Evolutionary conservation across 345 rosid genomes (phyloP), one percentile per base, ranked within the genome.

Genomic region (Rhizophora mangle): DNA sequence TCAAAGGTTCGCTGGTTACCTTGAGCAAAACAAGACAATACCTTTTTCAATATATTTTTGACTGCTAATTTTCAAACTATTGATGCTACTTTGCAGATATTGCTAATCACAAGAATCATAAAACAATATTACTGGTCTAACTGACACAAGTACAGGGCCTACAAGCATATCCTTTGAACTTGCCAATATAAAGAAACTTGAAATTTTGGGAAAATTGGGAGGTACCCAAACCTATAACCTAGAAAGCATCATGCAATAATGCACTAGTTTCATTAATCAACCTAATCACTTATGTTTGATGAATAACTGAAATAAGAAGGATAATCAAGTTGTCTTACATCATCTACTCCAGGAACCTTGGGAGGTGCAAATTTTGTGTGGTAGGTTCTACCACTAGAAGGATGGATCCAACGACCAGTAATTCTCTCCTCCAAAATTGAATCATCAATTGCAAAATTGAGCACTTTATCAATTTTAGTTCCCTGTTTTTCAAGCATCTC

Each of bases 371-470:
- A 94, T 75, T 87, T 94, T 9, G 89, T 82, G 70, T 91, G 98
- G 68, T 91, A 94, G 63, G 90, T 82, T 79, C 97, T 89, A 46
- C 98, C 97, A 84, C 98, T 94, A 13, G 90, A 83, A 79, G 98
- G 96, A 71, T 94, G 98, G 67, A 94, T 86, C 98, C 97, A 94
- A 76, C 98, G 89, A 59, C 96, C 97, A 22, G 97, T 91, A 47
- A 94, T 89, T 81, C 98, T 88, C 77, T 94, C 98, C 86, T 91
- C 98, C 79, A 94, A 83, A 72, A 89, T 85, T 4, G 84, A 82
- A 86, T 94, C 98, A 55, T 89, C 91, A 1, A 94, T 87, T 1
- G 95, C 93, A 83, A 94, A 94, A 68, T 91, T 87, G 19, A 94
- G 90, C 62, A 94, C 96, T 71, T 89, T 91, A 63, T 91, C 95